These are phyloP conservation scores for Cupressus sempervirens DNA, from an alignment of 75 land plant species.

Conservation along the genomic window DNA sequence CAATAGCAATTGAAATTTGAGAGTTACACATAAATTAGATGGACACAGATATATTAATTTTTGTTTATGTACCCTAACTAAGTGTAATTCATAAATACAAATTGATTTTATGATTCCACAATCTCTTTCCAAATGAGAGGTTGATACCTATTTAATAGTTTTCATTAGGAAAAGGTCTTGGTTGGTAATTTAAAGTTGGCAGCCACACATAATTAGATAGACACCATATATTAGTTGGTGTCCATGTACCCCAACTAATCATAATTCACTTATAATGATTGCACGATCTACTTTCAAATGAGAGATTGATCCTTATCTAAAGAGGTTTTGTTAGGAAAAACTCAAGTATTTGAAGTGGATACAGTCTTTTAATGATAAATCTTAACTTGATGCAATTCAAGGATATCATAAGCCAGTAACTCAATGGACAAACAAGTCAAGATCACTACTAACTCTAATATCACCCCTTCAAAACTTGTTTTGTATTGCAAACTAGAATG, in stretches of 20 bases:
- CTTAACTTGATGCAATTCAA: neutral
- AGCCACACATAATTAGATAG: neutral
- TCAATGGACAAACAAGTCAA: neutral
- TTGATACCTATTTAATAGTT: neutral
- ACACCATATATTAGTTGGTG: neutral
- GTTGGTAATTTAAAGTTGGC: neutral
- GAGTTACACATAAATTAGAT: neutral
- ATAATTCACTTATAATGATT: neutral
- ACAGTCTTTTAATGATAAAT: neutral
- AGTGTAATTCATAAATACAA: too few relatives aligned
- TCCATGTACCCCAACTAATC: neutral
- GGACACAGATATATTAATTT: too few relatives aligned
- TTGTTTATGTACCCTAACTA: neutral
- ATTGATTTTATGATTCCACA: neutral
- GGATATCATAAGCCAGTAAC: neutral
- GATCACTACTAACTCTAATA: neutral
- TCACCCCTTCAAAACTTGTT: neutral
- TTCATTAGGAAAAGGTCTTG: neutral
- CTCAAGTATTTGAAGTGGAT: neutral
- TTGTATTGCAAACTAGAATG: neutral
- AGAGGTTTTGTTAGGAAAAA: neutral
- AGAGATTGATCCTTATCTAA: neutral
- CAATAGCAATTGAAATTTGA: neutral
- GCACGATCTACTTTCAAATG: neutral
- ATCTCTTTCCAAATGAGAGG: neutral